A percentile compares a stretch with the other conserved stretches of the same genome.
Evolutionary conservation across 148 eudicot species (phyloP).

Genomic region (Polygonum aviculare): DNA sequence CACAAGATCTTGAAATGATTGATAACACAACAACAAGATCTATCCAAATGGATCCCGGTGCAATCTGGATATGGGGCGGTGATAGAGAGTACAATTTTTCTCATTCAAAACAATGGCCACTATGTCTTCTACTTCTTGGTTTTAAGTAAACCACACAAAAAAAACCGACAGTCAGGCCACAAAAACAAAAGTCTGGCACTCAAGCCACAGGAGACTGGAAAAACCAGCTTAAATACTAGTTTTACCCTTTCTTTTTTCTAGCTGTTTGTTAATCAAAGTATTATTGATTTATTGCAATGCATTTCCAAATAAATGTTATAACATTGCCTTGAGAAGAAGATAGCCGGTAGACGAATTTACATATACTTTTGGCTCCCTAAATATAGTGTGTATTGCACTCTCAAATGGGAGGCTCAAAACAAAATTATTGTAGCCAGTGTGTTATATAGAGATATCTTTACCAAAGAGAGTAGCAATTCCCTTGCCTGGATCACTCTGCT

Average conservation of each 20-base stretch:
- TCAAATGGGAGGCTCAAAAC: neutral
- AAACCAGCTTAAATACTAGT: neutral
- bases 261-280: neutral
- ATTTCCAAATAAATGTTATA: neutral
- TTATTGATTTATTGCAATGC: neutral
- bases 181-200: neutral
- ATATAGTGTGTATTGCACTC: neutral
- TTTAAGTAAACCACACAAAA: neutral
- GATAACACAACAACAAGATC: no score
- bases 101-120: no score
- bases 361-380: neutral
- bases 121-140: no score
- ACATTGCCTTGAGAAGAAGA: neutral
- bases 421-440: neutral
- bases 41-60: no score
- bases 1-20: no score
- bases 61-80: no score
- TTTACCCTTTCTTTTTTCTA: neutral
- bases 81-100: no score
- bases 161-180: neutral
- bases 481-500: conserved; percentile 58
- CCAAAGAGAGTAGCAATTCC: conserved; percentile 79
- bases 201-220: neutral
- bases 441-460: conserved; percentile 53
- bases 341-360: neutral